Evolutionary conservation across 441 rosid species (phyloP).

Genomic region (Pelargonium cotyledonis): DNA sequence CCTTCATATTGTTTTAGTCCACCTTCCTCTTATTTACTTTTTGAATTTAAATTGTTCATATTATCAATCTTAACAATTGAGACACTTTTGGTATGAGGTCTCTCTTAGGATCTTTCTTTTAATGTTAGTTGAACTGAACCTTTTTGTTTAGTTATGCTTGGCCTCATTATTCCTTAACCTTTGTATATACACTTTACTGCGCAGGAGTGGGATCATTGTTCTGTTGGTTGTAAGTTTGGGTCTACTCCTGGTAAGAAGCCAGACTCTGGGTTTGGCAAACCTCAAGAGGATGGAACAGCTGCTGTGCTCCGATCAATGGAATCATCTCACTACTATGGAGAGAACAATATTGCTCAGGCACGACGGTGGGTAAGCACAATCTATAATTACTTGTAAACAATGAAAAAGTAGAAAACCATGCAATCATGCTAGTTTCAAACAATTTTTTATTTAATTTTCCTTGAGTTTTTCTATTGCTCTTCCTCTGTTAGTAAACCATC

Average conservation of each 20-base stretch:
- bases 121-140: not conserved
- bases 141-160: not conserved
- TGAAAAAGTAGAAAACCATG: not conserved
- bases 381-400: slow-evolving; percentile 25
- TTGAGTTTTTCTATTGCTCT: no score
- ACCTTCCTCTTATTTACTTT: not conserved
- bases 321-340: slow-evolving; percentile 60
- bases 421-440: not conserved
- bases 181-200: slow-evolving; percentile 3
- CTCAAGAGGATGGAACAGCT: slow-evolving; percentile 33
- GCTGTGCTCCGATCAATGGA: slow-evolving; percentile 79
- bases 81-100: no score
- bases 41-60: not conserved
- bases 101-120: no score
- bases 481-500: no score
- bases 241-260: slow-evolving; percentile 27
- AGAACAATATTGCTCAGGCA: slow-evolving; percentile 61
- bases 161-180: not conserved
- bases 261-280: slow-evolving; percentile 62
- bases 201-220: slow-evolving; percentile 60
- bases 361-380: slow-evolving; percentile 96
- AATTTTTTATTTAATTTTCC: no score
- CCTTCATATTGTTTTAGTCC: no score
- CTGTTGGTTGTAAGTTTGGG: slow-evolving; percentile 59
- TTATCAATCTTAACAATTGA: no score